Base-by-base conservation (phyloP, 208 protist species). In the Trypanosoma vivax region DNA sequence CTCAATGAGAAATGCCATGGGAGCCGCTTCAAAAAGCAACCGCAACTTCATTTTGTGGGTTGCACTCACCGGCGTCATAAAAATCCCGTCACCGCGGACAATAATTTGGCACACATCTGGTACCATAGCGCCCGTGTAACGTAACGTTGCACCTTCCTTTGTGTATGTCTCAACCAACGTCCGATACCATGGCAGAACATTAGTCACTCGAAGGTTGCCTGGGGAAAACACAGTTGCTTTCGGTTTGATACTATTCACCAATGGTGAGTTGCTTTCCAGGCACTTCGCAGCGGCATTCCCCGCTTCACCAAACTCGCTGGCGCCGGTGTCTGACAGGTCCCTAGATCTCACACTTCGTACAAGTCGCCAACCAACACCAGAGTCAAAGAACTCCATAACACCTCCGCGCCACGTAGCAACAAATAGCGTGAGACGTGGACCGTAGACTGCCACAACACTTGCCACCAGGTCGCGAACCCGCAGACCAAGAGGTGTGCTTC, bases 1-100 rank as follows among this genome's bases (percentile, higher is more conserved):
- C 21, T 76, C 53, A 13, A 73, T 21, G 11, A 83, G 47, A 45
- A 64, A 78, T 19, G 78, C 70, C 70, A 86, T 74, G 27, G 78
- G 76, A 21, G 65, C 65, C n/a, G 50, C 60, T 72, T 97, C 91
- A 54, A 96, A 97, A 0, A 96, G 59, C 14, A 96, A 51, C 35
- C 94, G 85, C 31, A 97, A 61, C 65, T 97, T 97, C 49, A 93
- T 89, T 16, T 93, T 79, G 14, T 65, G 56, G 33, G 39, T 71
- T 41, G 87, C 78, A 5, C 40, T 70, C 5, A 46, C 83, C 14
- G 91, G 88, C 54, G 94, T 95, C 73, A 89, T 83, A 65, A 92
- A 97, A 48, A 97, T 82, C 49, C 94, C 94, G 6, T 72, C 55
- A 16, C 65, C 59, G n/a, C 49, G 60, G 21, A 72, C 39, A 11